phyloP scores from a whole-genome alignment of 306 rosid species.

The Casuarina cunninghamiana region DNA sequence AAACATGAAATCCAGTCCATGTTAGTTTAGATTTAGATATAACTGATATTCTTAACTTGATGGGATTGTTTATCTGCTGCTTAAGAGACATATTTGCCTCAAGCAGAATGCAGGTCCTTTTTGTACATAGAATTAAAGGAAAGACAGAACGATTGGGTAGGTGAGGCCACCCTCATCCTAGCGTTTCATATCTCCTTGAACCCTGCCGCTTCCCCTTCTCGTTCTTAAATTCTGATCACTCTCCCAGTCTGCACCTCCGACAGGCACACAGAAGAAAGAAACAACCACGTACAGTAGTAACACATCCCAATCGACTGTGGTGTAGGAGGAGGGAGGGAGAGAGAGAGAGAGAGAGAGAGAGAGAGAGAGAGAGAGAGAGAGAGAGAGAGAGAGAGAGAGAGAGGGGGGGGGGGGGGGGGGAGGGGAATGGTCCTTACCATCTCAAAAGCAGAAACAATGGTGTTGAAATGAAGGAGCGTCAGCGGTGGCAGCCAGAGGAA shows the following conservation, averaged over 20 bases:
- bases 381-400: not conserved
- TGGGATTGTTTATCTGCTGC: no score
- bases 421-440: not conserved
- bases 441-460: not conserved
- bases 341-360: not conserved
- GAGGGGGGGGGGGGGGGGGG: not conserved
- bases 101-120: not conserved
- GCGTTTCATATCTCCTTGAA: not conserved
- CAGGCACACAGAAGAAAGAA: no score
- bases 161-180: not conserved
- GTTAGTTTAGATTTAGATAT: no score
- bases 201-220: not conserved
- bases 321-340: not conserved
- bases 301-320: no score
- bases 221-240: not conserved
- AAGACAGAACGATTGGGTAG: not conserved
- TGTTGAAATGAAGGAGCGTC: slow-evolving; percentile 54
- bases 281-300: no score
- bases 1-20: no score
- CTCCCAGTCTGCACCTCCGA: not conserved
- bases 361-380: not conserved
- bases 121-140: not conserved
- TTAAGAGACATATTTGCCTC: no score
- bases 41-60: no score
- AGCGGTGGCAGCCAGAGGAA: slow-evolving; percentile 62